Evolutionary conservation across 129 eudicot species (phyloP).

Genomic region (Gnaphalium uliginosum): DNA sequence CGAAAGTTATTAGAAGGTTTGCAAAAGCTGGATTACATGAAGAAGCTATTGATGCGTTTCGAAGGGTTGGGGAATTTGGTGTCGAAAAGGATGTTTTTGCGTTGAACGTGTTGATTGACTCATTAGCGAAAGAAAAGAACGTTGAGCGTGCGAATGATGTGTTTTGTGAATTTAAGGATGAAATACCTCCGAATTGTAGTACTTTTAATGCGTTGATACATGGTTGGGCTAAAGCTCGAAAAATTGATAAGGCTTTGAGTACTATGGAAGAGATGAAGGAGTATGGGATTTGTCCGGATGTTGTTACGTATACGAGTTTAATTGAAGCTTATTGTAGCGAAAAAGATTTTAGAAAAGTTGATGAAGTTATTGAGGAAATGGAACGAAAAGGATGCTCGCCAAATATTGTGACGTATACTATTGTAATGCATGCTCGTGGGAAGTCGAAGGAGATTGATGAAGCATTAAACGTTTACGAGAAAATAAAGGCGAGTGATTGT

Average conservation of each 20-base stretch:
- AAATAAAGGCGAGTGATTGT: slow-evolving; percentile 49
- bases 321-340: slow-evolving; percentile 65
- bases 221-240: slow-evolving; percentile 72
- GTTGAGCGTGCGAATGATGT: slow-evolving; percentile 64
- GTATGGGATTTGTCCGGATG: slow-evolving; percentile 57
- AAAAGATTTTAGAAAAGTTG: slow-evolving; percentile 75
- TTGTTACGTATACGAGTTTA: slow-evolving; percentile 61
- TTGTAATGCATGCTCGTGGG: slow-evolving; percentile 65
- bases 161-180: slow-evolving; percentile 43
- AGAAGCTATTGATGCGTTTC: slow-evolving; percentile 61
- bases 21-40: slow-evolving; percentile 59
- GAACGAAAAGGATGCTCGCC: slow-evolving; percentile 58
- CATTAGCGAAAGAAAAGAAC: slow-evolving; percentile 56
- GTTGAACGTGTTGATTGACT: slow-evolving; percentile 57
- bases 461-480: slow-evolving; percentile 62
- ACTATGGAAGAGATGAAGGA: slow-evolving; percentile 58
- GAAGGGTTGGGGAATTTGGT: slow-evolving; percentile 55
- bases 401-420: slow-evolving; percentile 65
- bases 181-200: slow-evolving; percentile 40
- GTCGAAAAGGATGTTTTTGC: slow-evolving; percentile 43
- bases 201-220: slow-evolving; percentile 70
- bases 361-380: slow-evolving; percentile 61
- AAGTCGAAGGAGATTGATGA: slow-evolving; percentile 60
- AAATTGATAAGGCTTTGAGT: slow-evolving; percentile 44
- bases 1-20: slow-evolving; percentile 70